These are phyloP conservation scores for Boechera retrofracta DNA, from an alignment of 345 rosid species.

Conservation along the genomic window DNA sequence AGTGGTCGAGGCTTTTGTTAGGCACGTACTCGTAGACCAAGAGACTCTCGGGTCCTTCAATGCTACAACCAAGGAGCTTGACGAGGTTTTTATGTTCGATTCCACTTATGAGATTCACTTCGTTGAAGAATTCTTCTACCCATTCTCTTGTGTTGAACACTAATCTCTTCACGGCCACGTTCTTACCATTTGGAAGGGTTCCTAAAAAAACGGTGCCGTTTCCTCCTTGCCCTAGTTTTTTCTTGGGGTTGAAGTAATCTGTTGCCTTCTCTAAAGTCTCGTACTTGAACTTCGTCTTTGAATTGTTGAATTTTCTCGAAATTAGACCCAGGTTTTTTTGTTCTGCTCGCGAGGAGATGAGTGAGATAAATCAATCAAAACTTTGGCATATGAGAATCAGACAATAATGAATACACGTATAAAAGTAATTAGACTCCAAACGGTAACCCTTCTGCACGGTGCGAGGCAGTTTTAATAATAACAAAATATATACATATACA, in stretches of 20 bases:
- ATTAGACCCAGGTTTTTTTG: conserved; percentile 33
- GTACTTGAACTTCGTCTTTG: conserved; percentile 50
- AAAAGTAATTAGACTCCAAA: too few species aligned
- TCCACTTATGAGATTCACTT: conserved; percentile 58
- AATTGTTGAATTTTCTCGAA: conserved; percentile 35
- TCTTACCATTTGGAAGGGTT: conserved; percentile 59
- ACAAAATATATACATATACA: too few species aligned
- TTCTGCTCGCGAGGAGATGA: conserved; percentile 38
- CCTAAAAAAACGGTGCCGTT: conserved; percentile 63
- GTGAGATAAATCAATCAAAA: background rate
- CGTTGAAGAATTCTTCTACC: conserved; percentile 54
- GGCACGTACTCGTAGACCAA: conserved; percentile 63
- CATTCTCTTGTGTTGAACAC: conserved; percentile 42
- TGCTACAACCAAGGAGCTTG: conserved; percentile 64
- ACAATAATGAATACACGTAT: too few species aligned
- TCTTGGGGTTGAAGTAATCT: conserved; percentile 43
- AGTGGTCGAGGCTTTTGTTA: conserved; percentile 58
- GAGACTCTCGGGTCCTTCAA: conserved; percentile 55
- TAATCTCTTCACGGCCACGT: conserved; percentile 64
- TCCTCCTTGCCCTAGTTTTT: conserved; percentile 57
- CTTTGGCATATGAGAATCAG: background rate
- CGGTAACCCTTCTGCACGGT: too few species aligned
- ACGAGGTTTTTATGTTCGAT: conserved; percentile 65
- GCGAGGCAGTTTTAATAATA: too few species aligned
- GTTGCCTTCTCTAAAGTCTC: conserved; percentile 58